Evolutionary conservation across 306 rosid genomes (phyloP).

Genomic region (Betula pendula): DNA sequence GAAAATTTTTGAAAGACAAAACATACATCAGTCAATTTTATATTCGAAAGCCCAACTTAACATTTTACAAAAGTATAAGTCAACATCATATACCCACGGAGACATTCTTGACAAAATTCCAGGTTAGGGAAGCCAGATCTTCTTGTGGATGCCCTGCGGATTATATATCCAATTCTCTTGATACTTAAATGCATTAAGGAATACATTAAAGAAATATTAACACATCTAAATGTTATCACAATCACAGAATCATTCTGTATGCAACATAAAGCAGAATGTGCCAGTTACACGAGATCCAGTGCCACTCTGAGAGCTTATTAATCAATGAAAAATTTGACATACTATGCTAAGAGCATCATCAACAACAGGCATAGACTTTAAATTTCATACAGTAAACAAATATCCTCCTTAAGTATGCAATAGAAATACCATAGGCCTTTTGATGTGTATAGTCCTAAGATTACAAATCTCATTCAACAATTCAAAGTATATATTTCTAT

Average conservation of each 20-base stretch:
- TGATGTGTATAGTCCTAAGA: background rate
- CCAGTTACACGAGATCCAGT: background rate
- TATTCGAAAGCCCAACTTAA: constrained; percentile 16
- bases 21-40: constrained; percentile 20
- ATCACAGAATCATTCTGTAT: background rate
- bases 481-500: background rate
- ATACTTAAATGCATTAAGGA: constrained; percentile 19
- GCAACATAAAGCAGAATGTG: background rate
- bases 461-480: background rate
- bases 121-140: constrained; percentile 45
- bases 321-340: background rate
- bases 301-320: background rate
- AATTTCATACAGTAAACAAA: background rate
- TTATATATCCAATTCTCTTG: constrained; percentile 31
- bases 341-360: background rate
- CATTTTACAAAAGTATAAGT: constrained; percentile 24
- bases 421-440: background rate
- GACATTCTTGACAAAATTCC: constrained; percentile 60
- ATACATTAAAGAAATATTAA: constrained; percentile 1
- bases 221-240: constrained; percentile 18
- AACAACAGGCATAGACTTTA: background rate
- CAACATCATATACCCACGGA: constrained; percentile 54
- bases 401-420: background rate
- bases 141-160: constrained; percentile 57
- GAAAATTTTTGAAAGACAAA: constrained; percentile 19